phyloP scores from a whole-genome alignment of 176 grass and related monocot genomes.

The Phyllostachys edulis region DNA sequence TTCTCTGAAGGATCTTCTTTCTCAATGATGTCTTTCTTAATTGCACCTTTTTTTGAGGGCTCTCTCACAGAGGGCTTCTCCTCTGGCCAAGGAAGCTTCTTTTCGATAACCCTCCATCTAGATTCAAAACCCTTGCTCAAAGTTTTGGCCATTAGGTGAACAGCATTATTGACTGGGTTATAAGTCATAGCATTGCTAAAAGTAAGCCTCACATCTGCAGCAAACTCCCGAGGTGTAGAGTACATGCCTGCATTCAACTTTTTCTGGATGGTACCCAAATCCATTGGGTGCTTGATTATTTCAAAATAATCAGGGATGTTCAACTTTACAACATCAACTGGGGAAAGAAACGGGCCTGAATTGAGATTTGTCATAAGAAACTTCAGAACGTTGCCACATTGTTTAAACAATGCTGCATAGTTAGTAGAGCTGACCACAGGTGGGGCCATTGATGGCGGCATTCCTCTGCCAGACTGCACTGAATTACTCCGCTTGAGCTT shows the following conservation, averaged over 20 bases:
- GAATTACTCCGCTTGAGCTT: constrained; percentile 54
- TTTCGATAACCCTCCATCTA: constrained; percentile 85
- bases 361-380: constrained; percentile 57
- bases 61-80: constrained; percentile 36
- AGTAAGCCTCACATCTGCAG: constrained; percentile 82
- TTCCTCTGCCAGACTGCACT: constrained; percentile 47
- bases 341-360: constrained; percentile 61
- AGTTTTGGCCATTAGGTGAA: constrained; percentile 80
- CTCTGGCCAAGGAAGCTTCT: constrained; percentile 52
- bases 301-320: constrained; percentile 91
- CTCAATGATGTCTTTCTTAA: constrained; percentile 42
- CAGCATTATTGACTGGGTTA: constrained; percentile 67
- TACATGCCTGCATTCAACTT: constrained; percentile 65
- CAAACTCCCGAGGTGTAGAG: constrained; percentile 64
- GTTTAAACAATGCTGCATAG: constrained; percentile 56
- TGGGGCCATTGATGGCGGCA: not conserved
- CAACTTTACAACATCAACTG: constrained; percentile 77
- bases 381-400: constrained; percentile 79
- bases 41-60: constrained; percentile 19
- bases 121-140: constrained; percentile 81
- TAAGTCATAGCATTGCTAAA: constrained; percentile 86
- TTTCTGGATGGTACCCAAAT: constrained; percentile 82
- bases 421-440: constrained; percentile 48
- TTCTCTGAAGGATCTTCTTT: constrained; percentile 40
- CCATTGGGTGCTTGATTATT: constrained; percentile 88